Evolutionary conservation across 495 filamentous ascomycete genomes (phyloP).

Genomic region (Hypoxylon trugodes): DNA sequence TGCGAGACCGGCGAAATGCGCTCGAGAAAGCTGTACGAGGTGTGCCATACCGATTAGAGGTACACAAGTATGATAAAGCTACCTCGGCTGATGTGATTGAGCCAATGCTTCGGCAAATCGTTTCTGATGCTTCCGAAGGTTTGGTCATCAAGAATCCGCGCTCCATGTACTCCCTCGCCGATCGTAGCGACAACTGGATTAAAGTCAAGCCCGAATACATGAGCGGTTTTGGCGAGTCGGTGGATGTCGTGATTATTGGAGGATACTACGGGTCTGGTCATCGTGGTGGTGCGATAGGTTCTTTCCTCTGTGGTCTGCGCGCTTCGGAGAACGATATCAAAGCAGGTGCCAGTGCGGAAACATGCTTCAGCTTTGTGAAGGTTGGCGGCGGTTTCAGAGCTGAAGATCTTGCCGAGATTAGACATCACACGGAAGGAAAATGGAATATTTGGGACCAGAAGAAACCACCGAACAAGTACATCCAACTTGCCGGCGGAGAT

Average conservation of each 20-base stretch:
- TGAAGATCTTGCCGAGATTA: conserved; percentile 82
- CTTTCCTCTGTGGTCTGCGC: conserved; percentile 86
- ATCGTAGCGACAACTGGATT: conserved; percentile 96
- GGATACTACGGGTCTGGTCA: conserved; percentile 92
- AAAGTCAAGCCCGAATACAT: conserved; percentile 99
- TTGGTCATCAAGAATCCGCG: conserved; percentile 94
- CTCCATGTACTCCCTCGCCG: conserved; percentile 85
- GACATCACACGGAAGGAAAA: conserved; percentile 86
- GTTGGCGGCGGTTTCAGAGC: conserved; percentile 92
- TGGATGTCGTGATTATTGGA: conserved; percentile 88
- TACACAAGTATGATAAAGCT: conserved; percentile 77
- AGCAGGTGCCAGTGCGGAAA: conserved; percentile 65
- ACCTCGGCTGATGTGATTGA: conserved; percentile 76
- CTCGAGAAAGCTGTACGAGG: conserved; percentile 71
- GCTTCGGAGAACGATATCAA: conserved; percentile 72
- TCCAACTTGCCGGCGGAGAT: conserved; percentile 82
- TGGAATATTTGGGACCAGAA: conserved; percentile 87
- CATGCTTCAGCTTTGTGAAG: conserved; percentile 93
- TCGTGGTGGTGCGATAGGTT: conserved; percentile 82
- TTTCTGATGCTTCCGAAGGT: conserved; percentile 89
- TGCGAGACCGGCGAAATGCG: conserved; percentile 82
- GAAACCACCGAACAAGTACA: conserved; percentile 78
- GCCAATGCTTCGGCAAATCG: conserved; percentile 77
- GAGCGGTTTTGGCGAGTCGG: conserved; percentile 92
- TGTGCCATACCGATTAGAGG: conserved; percentile 79